phyloP scores from a whole-genome alignment of 345 rosid species.

The Carallia brachiata region DNA sequence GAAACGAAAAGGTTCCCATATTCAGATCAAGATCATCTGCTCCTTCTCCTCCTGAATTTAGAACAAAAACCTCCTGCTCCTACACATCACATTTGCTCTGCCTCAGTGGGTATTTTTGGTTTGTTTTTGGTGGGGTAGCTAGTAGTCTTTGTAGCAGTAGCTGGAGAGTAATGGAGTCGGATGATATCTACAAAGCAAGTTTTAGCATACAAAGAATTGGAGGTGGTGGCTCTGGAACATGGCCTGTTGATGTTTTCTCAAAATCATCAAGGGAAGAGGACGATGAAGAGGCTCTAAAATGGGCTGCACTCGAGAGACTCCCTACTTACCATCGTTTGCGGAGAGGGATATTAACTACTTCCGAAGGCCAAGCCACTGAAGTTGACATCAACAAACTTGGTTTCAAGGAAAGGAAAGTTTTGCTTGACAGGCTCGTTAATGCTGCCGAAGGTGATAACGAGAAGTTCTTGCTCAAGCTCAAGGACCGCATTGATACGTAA shows the following conservation, averaged over 20 bases:
- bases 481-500: conserved; percentile 20
- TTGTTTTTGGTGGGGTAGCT: too few species aligned
- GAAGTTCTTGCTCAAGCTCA: conserved; percentile 22
- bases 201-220: conserved; percentile 7
- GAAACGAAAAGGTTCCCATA: too few species aligned
- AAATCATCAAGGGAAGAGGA: conserved; percentile 22
- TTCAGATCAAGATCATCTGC: too few species aligned
- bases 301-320: conserved; percentile 53
- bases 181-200: conserved; percentile 10
- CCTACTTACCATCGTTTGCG: conserved; percentile 42
- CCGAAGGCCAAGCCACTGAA: conserved; percentile 11
- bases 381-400: conserved; percentile 28
- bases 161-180: conserved; percentile 10
- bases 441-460: conserved; percentile 20
- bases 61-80: too few species aligned
- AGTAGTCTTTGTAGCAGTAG: too few species aligned
- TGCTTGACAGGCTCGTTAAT: conserved; percentile 18
- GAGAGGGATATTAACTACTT: conserved; percentile 38
- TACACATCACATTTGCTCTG: too few species aligned
- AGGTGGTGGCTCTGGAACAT: background rate
- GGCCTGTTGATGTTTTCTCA: conserved; percentile 13
- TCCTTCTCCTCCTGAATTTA: too few species aligned
- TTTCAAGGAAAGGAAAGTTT: conserved; percentile 7
- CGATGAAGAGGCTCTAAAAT: conserved; percentile 47
- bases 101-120: too few species aligned